Evolutionary conservation across 139 green algal genomes (phyloP).

Genomic region (Desmodesmus armatus): DNA sequence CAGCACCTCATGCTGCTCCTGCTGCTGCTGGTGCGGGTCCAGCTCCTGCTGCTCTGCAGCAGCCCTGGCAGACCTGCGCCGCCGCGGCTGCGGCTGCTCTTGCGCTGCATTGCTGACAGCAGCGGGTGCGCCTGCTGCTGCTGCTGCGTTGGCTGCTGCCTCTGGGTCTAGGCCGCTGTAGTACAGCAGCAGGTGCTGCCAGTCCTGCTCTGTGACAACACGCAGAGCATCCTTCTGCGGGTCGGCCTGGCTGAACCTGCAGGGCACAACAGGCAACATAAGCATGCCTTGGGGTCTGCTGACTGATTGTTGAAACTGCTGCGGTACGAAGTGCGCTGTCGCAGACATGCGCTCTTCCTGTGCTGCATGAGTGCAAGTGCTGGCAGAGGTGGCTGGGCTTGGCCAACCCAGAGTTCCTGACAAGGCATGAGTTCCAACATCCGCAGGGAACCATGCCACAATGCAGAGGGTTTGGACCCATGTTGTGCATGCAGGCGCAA

Average conservation of each 20-base stretch:
- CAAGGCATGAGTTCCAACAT: too few species aligned
- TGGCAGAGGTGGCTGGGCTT: too few species aligned
- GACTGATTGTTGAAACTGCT: too few species aligned
- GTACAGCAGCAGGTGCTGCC: conserved; percentile 44
- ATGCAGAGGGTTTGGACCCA: too few species aligned
- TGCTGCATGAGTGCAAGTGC: too few species aligned
- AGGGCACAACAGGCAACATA: neutral
- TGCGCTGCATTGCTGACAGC: neutral
- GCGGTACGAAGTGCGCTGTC: too few species aligned
- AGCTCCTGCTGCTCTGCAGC: neutral
- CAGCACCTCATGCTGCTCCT: conserved; percentile 9
- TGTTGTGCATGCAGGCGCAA: too few species aligned
- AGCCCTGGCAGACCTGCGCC: neutral
- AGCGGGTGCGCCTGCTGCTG: conserved; percentile 14
- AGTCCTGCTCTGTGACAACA: conserved; percentile 51
- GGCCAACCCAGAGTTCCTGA: too few species aligned
- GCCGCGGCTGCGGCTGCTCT: neutral
- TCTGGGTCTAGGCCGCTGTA: conserved; percentile 39
- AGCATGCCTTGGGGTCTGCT: too few species aligned
- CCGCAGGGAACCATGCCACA: too few species aligned
- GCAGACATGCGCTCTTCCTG: too few species aligned
- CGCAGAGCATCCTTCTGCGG: conserved; percentile 56
- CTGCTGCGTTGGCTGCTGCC: conserved; percentile 23
- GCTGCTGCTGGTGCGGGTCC: conserved; percentile 10
- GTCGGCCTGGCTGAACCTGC: conserved; percentile 37